Base-by-base conservation (phyloP, 2,329 filamentous ascomycete species). In the Alternaria panax region DNA sequence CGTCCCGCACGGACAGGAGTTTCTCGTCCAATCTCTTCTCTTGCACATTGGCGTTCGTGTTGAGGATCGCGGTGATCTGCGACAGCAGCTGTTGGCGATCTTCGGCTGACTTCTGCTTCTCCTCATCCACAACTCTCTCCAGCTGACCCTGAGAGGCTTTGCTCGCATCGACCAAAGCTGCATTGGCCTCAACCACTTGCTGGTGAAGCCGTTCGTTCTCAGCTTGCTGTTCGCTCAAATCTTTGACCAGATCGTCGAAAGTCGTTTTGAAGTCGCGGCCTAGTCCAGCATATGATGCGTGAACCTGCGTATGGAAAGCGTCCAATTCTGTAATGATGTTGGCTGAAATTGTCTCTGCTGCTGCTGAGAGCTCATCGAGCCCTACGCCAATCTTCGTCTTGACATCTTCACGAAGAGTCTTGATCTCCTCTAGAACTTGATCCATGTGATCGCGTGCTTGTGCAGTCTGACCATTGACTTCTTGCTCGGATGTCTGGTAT, bases 341-440 rank as follows among this genome's bases (percentile, higher is more conserved):
- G 12, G 90, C 91, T 0, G 93, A 92, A 63, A 98, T 97, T 55
- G 90, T 89, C 78, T 94, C 92, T 2, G 94, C 93, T 9, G 93
- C 92, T 11, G 86, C 86, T 2, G 93, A 93, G 22, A 98, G 87
- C 25, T 92, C 89, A 70, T 92, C 89, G 42, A 98, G 83, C 8
- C 93, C 94, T 72, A 93, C 89, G 2, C 92, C 92, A 47, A 98
- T 92, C 62, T 90, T 90, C 48, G 86, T 83, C 81, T 97, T 97
- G 51, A 98, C 92, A 53, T 92, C 89, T 75, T 97, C 91, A 22
- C 94, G 88, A 24, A 98, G 84, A n/a, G 87, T 88, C 75, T 93
- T 93, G 75, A 98, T 97, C 75, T 96, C 94, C 70, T 95, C 92
- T 9, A 99, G 84, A 2, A 97, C 90, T n/a, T 87, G 83, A 69